Conservation (phyloP, 1,284 basidiomycete genomes). For the Peniophora sp. region DNA sequence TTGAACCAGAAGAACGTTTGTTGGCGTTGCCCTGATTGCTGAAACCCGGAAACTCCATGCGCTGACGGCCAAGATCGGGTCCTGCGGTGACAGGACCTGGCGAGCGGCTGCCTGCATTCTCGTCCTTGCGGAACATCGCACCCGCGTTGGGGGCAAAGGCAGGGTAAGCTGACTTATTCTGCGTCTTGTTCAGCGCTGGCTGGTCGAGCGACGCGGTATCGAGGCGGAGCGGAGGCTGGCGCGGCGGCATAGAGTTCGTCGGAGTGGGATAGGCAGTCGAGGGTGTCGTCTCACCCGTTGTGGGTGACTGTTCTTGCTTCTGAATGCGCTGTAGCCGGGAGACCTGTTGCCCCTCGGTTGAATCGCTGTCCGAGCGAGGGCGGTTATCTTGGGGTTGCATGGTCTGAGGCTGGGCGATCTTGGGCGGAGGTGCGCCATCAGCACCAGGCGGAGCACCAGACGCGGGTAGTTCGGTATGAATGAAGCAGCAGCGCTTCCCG, state of each 20-base stretch:
- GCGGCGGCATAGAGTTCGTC: conserved; percentile 40
- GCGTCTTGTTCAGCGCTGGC: conserved; percentile 43
- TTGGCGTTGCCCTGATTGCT: conserved; percentile 48
- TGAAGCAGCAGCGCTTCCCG: conserved; percentile 85
- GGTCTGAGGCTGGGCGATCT: conserved; percentile 21
- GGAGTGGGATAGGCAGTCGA: conserved; percentile 27
- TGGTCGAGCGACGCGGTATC: conserved; percentile 62
- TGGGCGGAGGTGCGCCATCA: conserved; percentile 40
- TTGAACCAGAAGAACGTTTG: conserved; percentile 41
- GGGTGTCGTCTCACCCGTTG: conserved; percentile 35
- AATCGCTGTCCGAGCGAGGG: conserved; percentile 69
- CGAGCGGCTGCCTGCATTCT: conserved; percentile 54
- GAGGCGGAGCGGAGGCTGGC: conserved; percentile 52
- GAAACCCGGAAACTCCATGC: conserved; percentile 64
- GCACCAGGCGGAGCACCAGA: conserved; percentile 44
- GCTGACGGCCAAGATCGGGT: conserved; percentile 70
- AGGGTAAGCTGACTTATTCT: conserved; percentile 79
- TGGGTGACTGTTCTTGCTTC: conserved; percentile 40
- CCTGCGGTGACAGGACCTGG: conserved; percentile 75
- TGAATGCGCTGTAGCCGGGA: conserved; percentile 70
- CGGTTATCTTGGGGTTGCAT: too few species aligned
- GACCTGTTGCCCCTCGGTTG: conserved; percentile 48
- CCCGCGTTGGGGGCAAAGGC: conserved; percentile 62
- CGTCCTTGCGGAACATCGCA: conserved; percentile 55
- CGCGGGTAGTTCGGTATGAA: conserved; percentile 75